Percentiles rank a stretch among this genome's conserved stretches.
These are phyloP conservation scores for Blastocystis sp. DNA, from an alignment of 352 stramenopile genomes.

Conservation along the genomic window DNA sequence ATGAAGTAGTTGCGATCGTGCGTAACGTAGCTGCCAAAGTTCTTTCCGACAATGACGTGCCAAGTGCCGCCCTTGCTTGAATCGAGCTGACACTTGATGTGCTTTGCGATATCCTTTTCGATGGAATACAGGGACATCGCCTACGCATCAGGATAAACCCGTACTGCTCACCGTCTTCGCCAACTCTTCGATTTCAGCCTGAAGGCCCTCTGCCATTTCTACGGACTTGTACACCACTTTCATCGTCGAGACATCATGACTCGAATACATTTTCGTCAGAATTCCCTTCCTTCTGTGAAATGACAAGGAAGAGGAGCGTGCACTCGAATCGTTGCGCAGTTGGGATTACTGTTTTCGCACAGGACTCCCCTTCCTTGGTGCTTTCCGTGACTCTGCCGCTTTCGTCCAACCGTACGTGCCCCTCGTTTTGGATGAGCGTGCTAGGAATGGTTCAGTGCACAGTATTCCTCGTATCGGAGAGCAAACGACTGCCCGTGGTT, in stretches of 20 bases:
- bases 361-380: neutral
- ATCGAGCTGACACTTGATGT: conserved; percentile 44
- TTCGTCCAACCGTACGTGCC: no score
- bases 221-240: conserved; percentile 36
- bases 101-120: conserved; percentile 48
- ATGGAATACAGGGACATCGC: conserved; percentile 21
- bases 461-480: neutral
- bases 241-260: neutral
- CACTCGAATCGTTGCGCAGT: neutral
- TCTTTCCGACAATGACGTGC: conserved; percentile 64
- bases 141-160: neutral
- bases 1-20: conserved; percentile 53
- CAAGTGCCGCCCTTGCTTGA: conserved; percentile 12
- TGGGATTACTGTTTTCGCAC: neutral
- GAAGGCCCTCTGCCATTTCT: conserved; percentile 27
- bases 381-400: no score
- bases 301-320: neutral
- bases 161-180: conserved; percentile 1
- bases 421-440: neutral
- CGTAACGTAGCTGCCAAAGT: conserved; percentile 54
- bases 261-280: conserved; percentile 1
- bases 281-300: neutral
- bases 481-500: neutral
- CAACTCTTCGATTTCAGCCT: conserved; percentile 10
- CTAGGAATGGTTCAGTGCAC: neutral